Percentiles rank a stretch among this genome's conserved stretches.
These are phyloP conservation scores for Carex littledalei DNA, from an alignment of 176 grass and related monocot species.

Conservation along the genomic window DNA sequence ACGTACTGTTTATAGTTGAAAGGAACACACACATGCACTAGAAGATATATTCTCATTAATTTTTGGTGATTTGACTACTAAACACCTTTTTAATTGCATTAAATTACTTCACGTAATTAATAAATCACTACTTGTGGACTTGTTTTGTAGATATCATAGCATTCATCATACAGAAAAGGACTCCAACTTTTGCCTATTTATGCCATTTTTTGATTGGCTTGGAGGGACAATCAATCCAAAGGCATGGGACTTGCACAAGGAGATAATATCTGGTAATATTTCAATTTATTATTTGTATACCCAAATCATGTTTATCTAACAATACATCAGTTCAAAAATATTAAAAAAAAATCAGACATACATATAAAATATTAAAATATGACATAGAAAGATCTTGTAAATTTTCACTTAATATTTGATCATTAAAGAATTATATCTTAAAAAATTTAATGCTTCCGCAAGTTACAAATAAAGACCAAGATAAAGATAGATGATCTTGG, in stretches of 20 bases:
- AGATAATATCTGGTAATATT: slow-evolving; percentile 46
- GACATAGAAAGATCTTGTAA: neutral
- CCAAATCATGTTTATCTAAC: neutral
- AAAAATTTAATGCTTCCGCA: neutral
- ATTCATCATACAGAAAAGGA: slow-evolving; percentile 61
- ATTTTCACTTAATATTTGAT: neutral
- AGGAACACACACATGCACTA: neutral
- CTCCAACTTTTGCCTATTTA: slow-evolving; percentile 92
- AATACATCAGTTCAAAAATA: neutral
- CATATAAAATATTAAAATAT: neutral
- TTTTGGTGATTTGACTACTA: neutral
- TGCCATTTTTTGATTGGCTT: slow-evolving; percentile 86
- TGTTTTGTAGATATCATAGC: slow-evolving; percentile 65
- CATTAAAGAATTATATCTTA: neutral
- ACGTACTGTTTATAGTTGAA: neutral
- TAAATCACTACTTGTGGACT: neutral
- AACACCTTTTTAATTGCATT: neutral
- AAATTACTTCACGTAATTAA: neutral
- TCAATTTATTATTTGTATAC: neutral
- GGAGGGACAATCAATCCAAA: slow-evolving; percentile 52
- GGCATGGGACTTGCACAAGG: slow-evolving; percentile 58
- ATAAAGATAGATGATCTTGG: neutral
- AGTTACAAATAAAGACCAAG: neutral
- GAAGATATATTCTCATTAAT: neutral
- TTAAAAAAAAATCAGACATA: neutral